Percentiles rank a stretch among this genome's conserved stretches.
Conservation (phyloP, 1,284 basidiomycete genomes). For the Athelia psychrophila region DNA sequence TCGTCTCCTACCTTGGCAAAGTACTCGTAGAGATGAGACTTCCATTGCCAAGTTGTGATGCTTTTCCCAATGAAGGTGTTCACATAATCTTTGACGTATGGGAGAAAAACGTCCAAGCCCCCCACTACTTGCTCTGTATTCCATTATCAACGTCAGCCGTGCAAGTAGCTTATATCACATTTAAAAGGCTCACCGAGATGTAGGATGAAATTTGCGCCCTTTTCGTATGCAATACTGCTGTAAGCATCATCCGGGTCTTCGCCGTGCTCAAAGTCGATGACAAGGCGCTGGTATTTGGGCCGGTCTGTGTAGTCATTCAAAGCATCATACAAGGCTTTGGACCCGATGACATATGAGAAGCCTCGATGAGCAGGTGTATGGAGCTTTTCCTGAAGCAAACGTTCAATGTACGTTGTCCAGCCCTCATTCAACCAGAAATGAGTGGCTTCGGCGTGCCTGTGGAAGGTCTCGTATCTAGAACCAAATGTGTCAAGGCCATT, state of each 20-base stretch:
- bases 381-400: slow-evolving; percentile 73
- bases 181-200: slow-evolving; percentile 47
- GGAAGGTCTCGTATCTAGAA: slow-evolving; percentile 20
- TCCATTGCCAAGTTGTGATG: slow-evolving; percentile 90
- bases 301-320: slow-evolving; percentile 56
- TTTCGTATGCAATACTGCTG: slow-evolving; percentile 70
- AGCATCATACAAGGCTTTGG: slow-evolving; percentile 72
- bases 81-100: slow-evolving; percentile 83
- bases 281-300: slow-evolving; percentile 82
- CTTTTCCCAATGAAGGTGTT: slow-evolving; percentile 77
- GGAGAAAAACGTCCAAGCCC: slow-evolving; percentile 83
- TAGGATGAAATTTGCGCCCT: slow-evolving; percentile 72
- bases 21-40: slow-evolving; percentile 80
- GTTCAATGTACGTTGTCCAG: slow-evolving; percentile 94
- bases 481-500: not conserved
- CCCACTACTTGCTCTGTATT: slow-evolving; percentile 74
- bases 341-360: slow-evolving; percentile 78
- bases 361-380: slow-evolving; percentile 81
- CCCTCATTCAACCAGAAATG: slow-evolving; percentile 95
- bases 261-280: slow-evolving; percentile 81
- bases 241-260: slow-evolving; percentile 89
- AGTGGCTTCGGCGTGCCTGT: slow-evolving; percentile 64
- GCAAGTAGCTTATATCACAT: not conserved
- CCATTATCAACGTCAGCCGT: too few relatives aligned
- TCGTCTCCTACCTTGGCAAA: slow-evolving; percentile 62